Percentiles rank a stretch among this genome's conserved stretches.
Evolutionary conservation across 306 rosid species (phyloP).

Genomic region (Inga oerstediana): DNA sequence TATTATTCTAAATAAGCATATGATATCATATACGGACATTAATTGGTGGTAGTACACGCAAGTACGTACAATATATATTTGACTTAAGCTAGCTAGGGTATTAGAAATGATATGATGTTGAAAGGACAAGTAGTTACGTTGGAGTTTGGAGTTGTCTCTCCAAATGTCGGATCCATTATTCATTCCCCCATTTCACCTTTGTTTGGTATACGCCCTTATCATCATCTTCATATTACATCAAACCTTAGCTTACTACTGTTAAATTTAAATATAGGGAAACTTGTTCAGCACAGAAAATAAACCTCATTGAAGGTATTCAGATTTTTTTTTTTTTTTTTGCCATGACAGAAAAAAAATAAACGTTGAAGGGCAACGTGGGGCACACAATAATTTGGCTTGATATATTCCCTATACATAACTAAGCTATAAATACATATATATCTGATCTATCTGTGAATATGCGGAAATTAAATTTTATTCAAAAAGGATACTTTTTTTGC

Average conservation of each 20-base stretch:
- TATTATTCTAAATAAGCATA: background rate
- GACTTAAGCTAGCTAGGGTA: background rate
- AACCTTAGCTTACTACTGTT: too few species aligned
- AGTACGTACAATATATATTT: too few species aligned
- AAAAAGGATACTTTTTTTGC: background rate
- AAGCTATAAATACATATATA: too few species aligned
- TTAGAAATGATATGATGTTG: background rate
- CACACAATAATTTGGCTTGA: too few species aligned
- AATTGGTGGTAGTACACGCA: background rate
- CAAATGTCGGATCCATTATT: background rate
- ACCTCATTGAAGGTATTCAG: background rate
- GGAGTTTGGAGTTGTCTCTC: slow-evolving; percentile 5
- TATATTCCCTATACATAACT: too few species aligned
- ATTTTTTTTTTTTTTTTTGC: background rate
- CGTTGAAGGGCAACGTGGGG: too few species aligned
- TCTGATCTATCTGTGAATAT: background rate
- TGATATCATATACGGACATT: background rate
- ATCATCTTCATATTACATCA: background rate
- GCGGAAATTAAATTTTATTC: background rate
- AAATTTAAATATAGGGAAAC: too few species aligned
- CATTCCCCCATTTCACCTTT: background rate
- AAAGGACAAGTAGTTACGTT: background rate
- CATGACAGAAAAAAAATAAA: background rate
- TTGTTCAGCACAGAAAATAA: background rate
- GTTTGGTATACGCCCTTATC: background rate